Conservation (phyloP, 306 rosid species). For the Cucumis cinereus region DNA sequence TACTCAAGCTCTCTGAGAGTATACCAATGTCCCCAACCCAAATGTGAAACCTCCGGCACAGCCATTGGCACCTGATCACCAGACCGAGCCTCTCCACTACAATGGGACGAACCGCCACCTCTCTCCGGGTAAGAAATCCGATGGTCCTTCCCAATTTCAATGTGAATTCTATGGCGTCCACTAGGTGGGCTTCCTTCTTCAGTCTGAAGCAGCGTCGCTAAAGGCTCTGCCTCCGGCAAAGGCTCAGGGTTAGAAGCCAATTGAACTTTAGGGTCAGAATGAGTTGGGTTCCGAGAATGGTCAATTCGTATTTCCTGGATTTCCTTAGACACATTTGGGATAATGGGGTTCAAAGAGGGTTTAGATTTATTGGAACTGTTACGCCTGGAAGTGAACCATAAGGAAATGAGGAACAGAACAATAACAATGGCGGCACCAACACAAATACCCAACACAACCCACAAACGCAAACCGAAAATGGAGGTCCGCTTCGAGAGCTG, state of each 20-base stretch:
- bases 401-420: conserved; percentile 41
- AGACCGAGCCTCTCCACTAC: conserved; percentile 36
- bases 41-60: conserved; percentile 49
- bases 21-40: conserved; percentile 64
- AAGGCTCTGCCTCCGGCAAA: conserved; percentile 21
- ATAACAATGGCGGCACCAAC: conserved; percentile 56
- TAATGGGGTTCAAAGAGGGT: conserved; percentile 17
- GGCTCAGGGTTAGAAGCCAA: conserved; percentile 21
- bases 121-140: conserved; percentile 50
- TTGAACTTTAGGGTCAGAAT: conserved; percentile 22
- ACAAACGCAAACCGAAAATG: conserved; percentile 39
- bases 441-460: conserved; percentile 54
- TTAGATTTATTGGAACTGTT: conserved; percentile 16
- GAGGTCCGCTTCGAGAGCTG: conserved; percentile 46
- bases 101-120: conserved; percentile 33
- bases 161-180: conserved; percentile 27
- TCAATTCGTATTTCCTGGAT: conserved; percentile 49
- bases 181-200: conserved; percentile 24
- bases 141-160: conserved; percentile 50
- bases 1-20: conserved; percentile 50
- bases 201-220: conserved; percentile 20
- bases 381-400: conserved; percentile 42
- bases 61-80: conserved; percentile 29
- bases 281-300: conserved; percentile 16
- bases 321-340: conserved; percentile 46